phyloP scores from a whole-genome alignment of 176 grass and related monocot genomes.

The Juncus inflexus region DNA sequence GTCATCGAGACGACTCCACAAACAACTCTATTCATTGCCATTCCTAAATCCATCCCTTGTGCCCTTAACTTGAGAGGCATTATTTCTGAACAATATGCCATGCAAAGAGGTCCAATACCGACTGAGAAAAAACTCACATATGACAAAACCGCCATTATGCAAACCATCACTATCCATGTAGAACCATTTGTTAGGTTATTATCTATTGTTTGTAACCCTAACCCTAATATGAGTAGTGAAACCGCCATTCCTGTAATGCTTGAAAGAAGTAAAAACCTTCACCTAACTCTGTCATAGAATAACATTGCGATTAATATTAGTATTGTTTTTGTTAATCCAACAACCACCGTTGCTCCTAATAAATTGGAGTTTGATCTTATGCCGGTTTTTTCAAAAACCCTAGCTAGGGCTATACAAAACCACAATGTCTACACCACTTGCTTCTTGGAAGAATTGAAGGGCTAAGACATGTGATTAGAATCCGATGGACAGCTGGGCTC shows the following conservation, averaged over 20 bases:
- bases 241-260: constrained; percentile 17
- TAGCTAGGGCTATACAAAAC: constrained; percentile 25
- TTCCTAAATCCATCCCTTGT: constrained; percentile 7
- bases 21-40: constrained; percentile 13
- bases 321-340: constrained; percentile 15
- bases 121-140: constrained; percentile 25
- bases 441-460: constrained; percentile 25
- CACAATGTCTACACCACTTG: constrained; percentile 4
- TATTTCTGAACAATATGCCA: constrained; percentile 25
- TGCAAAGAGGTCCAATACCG: not conserved
- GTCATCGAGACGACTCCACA: constrained; percentile 25
- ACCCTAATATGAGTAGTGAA: constrained; percentile 8
- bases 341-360: constrained; percentile 11
- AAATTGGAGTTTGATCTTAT: not conserved
- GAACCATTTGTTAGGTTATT: not conserved
- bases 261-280: constrained; percentile 15
- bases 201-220: not conserved
- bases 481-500: constrained; percentile 21
- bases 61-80: constrained; percentile 14
- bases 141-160: not conserved
- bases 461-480: constrained; percentile 13
- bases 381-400: constrained; percentile 24
- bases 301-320: constrained; percentile 22
- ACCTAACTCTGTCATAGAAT: constrained; percentile 9
- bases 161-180: not conserved